Conservation (phyloP, 805 yeast genomes). For the Tetrapisispora nanseiensis region DNA sequence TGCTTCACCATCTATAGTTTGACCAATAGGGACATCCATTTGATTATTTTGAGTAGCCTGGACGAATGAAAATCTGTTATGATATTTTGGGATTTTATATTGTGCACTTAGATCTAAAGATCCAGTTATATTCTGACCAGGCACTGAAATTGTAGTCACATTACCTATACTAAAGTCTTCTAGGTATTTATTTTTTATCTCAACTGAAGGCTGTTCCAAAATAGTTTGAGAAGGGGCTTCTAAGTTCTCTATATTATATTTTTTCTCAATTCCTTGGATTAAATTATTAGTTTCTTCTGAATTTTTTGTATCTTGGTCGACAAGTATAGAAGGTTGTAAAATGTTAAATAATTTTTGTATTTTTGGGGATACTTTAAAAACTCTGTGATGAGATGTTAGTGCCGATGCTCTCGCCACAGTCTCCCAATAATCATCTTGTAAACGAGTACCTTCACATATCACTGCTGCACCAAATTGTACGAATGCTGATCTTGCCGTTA, state of each 20-base stretch:
- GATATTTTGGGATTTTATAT: conserved; percentile 27
- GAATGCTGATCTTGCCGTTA: conserved; percentile 38
- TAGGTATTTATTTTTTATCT: conserved; percentile 19
- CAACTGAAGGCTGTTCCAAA: conserved; percentile 21
- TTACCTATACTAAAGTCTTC: conserved; percentile 18
- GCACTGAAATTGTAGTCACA: conserved; percentile 17
- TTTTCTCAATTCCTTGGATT: neutral
- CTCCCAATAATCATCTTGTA: conserved; percentile 51
- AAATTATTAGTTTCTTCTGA: neutral
- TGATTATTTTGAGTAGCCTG: conserved; percentile 23
- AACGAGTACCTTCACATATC: conserved; percentile 37
- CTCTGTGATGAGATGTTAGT: conserved; percentile 38
- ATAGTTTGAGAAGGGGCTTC: conserved; percentile 20
- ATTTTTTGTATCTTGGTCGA: neutral
- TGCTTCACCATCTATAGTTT: neutral
- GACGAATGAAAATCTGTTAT: conserved; percentile 24
- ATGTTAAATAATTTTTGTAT: conserved; percentile 7
- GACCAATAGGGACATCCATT: conserved; percentile 23
- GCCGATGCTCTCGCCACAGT: conserved; percentile 33
- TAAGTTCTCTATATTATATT: conserved; percentile 3
- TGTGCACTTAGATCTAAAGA: conserved; percentile 26
- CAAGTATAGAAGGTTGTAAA: conserved; percentile 10
- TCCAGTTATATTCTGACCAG: conserved; percentile 27
- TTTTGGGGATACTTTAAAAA: conserved; percentile 23
- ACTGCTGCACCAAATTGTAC: conserved; percentile 43